Conservation (phyloP, 805 yeast species). For the Yamadazyma akitaensis region DNA sequence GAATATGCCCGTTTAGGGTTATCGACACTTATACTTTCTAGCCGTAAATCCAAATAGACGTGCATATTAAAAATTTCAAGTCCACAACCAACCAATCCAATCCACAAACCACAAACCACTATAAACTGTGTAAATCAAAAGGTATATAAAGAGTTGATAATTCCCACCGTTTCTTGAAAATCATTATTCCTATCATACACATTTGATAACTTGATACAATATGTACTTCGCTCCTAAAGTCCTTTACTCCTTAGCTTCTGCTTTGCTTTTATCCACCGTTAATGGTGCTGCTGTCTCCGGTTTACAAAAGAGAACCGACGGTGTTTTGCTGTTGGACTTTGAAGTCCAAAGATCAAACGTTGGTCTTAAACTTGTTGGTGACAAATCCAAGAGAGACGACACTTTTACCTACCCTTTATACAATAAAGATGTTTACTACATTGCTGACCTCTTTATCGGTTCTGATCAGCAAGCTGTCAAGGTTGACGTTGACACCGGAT, state of each 20-base stretch:
- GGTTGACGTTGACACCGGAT: conserved; percentile 27
- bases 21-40: neutral
- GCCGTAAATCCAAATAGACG: neutral
- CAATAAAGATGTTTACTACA: conserved; percentile 11
- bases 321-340: conserved; percentile 10
- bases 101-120: too few relatives aligned
- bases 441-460: conserved; percentile 18
- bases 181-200: too few relatives aligned
- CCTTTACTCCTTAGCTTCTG: conserved; percentile 8
- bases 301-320: conserved; percentile 11
- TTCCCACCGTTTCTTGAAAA: too few relatives aligned
- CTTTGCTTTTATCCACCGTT: conserved; percentile 6
- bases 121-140: neutral
- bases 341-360: conserved; percentile 6
- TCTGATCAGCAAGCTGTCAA: conserved; percentile 19
- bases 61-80: neutral
- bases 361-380: neutral
- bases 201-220: neutral
- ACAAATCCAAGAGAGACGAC: conserved; percentile 2
- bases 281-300: conserved; percentile 10
- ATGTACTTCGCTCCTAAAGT: conserved; percentile 5
- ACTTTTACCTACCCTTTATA: conserved; percentile 1
- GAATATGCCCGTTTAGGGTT: neutral
- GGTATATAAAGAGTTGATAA: neutral
- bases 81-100: neutral